These are phyloP conservation scores for Geotrichum macrosporum DNA, from an alignment of 1,139 yeast genomes.

Conservation along the genomic window DNA sequence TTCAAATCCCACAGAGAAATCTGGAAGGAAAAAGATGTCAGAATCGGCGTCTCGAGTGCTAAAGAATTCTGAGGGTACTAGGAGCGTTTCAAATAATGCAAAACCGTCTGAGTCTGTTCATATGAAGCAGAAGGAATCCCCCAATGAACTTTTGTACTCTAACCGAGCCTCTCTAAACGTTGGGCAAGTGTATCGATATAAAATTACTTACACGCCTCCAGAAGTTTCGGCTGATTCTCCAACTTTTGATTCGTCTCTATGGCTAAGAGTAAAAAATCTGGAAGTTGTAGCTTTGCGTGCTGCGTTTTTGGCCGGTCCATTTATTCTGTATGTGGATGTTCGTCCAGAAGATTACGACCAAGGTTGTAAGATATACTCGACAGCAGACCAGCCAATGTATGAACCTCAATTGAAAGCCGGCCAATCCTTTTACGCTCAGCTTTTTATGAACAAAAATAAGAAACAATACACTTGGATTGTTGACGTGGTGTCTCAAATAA, in stretches of 20 bases:
- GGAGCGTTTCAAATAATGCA: neutral
- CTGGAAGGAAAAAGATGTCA: neutral
- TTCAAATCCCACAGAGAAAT: neutral
- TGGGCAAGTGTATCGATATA: constrained; percentile 55
- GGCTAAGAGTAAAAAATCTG: constrained; percentile 66
- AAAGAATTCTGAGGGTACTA: neutral
- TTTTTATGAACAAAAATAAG: constrained; percentile 45
- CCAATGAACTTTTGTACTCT: constrained; percentile 37
- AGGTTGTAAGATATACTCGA: constrained; percentile 51
- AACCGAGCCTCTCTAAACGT: constrained; percentile 45
- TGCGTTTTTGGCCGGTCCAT: constrained; percentile 88
- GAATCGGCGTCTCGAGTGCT: neutral
- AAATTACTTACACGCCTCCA: constrained; percentile 45
- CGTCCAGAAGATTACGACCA: constrained; percentile 60
- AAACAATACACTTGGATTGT: constrained; percentile 65
- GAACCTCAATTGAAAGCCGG: constrained; percentile 76
- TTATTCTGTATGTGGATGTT: constrained; percentile 79
- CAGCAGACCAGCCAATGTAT: constrained; percentile 69
- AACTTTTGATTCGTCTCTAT: constrained; percentile 38
- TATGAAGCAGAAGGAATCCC: neutral
- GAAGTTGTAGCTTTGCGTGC: constrained; percentile 78
- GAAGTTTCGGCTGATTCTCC: constrained; percentile 28
- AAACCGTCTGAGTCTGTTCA: neutral
- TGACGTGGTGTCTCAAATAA: constrained; percentile 79
- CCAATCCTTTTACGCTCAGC: constrained; percentile 51